phyloP scores from a whole-genome alignment of 345 rosid species.

The Citrus maxima region DNA sequence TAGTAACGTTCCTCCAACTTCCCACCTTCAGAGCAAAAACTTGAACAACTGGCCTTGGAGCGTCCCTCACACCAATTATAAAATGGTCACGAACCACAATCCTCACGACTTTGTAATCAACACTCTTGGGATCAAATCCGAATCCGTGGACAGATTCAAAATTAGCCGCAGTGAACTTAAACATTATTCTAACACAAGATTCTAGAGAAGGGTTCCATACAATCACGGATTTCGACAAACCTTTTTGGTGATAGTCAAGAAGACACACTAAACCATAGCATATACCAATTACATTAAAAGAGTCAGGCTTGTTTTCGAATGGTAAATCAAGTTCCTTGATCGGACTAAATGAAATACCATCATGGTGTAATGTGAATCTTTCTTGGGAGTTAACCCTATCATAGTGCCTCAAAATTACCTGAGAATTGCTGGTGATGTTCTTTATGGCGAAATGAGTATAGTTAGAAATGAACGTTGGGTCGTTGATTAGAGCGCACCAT shows the following conservation, averaged over 20 bases:
- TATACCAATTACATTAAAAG: background rate
- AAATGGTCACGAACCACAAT: background rate
- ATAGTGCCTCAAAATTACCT: background rate
- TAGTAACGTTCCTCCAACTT: constrained; percentile 24
- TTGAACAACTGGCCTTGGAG: constrained; percentile 16
- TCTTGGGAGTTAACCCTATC: background rate
- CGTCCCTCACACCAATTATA: background rate
- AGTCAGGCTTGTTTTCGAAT: too few relatives aligned
- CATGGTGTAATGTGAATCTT: background rate
- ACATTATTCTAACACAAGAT: background rate
- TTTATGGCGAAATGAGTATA: background rate
- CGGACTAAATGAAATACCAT: background rate
- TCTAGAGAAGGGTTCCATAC: constrained; percentile 8
- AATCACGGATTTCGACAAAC: background rate
- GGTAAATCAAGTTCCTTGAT: background rate
- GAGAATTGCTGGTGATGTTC: too few relatives aligned
- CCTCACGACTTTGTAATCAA: constrained; percentile 33
- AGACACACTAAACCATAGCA: constrained; percentile 1
- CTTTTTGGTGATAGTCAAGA: background rate
- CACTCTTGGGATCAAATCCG: constrained; percentile 20
- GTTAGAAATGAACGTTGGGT: background rate
- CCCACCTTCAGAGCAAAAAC: constrained; percentile 18
- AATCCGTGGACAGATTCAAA: background rate
- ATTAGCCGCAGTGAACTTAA: background rate
- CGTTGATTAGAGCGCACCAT: background rate